Evolutionary conservation across 306 rosid species (phyloP).

Genomic region (Lathyrus oleraceus): DNA sequence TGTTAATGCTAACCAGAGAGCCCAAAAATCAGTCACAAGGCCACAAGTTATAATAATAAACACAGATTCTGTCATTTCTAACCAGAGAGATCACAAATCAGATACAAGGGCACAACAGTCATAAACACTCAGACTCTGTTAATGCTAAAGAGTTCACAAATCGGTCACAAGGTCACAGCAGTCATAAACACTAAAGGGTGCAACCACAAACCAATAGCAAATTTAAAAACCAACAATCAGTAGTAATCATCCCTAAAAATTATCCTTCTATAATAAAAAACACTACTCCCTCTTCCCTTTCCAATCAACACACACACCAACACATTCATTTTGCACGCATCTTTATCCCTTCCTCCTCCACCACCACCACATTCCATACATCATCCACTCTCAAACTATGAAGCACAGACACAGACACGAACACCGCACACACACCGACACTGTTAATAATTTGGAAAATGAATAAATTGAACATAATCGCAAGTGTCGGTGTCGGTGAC

Average conservation of each 20-base stretch:
- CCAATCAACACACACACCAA: neutral
- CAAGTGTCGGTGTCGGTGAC: no score
- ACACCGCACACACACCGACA: no score
- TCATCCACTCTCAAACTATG: neutral
- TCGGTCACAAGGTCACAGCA: neutral
- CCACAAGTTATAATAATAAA: neutral
- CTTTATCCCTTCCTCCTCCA: neutral
- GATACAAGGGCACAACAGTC: neutral
- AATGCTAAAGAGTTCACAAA: neutral
- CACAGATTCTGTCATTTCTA: neutral
- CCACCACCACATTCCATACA: neutral
- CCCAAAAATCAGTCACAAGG: neutral
- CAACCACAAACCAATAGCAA: neutral
- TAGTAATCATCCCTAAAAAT: neutral
- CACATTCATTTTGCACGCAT: neutral
- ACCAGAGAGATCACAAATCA: neutral
- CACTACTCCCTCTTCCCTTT: no score
- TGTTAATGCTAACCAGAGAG: neutral
- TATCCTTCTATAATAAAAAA: neutral
- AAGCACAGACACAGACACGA: no score
- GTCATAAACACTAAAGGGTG: neutral
- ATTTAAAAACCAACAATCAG: neutral
- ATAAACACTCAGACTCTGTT: neutral
- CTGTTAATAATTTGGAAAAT: no score
- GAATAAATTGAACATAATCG: no score